Evolutionary conservation across 345 rosid species (phyloP), one percentile per base, ranked within the genome.

Genomic region (Kandelia obovata): DNA sequence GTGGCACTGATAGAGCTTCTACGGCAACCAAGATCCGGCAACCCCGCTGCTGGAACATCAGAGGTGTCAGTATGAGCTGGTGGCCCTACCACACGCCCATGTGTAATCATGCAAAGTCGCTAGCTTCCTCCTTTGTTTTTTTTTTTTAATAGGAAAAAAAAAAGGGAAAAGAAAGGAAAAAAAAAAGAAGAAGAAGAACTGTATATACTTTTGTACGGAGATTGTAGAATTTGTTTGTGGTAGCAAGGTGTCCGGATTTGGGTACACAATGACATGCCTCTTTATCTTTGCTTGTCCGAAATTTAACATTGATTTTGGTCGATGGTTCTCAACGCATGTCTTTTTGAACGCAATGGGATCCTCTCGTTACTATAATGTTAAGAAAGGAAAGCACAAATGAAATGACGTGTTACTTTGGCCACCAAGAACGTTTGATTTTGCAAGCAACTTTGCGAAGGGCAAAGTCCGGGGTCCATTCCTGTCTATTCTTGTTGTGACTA

Each of bases 11-110:
- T 85, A 63, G 83, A 86, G 76, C 89, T 94, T 63, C 78, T 91
- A 26, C 89, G 99, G 83, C 97, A 86, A 79, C 95, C 96, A 71
- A 89, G 97, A 88, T 88, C 96, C 85, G 82, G 84, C 77, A 71
- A 78, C 80, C 75, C 71, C 77, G 88, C 80, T 80, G 93, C 79
- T 60, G 76, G 82, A 61, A 66, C 77, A n/a, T 78, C 89, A 19
- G 67, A 83, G 57, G 69, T 76, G 80, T 82, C 83, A 72, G 88
- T 43, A 5, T 74, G 58, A 77, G 25, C 25, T 23, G 0, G 23
- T 23, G 19, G 20, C 71, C 62, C 70, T 16, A 2, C 73, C 77
- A 68, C 73, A 68, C 59, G 76, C 69, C 68, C 70, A 68, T 59
- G 59, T 71, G 73, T 58, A 52, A 51, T 64, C 76, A 63, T 71